Evolutionary conservation across 1,284 basidiomycete genomes (phyloP).

Genomic region (Mycena sp.): DNA sequence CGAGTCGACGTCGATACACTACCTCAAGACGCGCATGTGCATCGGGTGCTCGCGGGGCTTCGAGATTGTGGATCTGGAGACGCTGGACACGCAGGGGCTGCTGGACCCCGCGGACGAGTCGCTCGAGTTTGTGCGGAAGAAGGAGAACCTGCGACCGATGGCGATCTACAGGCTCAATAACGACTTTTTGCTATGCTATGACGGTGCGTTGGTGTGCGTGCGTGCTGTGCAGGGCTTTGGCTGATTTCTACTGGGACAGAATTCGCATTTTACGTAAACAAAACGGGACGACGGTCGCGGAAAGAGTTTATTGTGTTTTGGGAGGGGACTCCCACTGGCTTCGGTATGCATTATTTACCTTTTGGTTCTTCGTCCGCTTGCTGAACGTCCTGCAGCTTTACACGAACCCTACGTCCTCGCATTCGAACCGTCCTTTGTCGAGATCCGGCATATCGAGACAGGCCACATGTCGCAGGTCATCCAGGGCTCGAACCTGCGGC

Average conservation of each 20-base stretch:
- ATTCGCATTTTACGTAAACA: conserved; percentile 99
- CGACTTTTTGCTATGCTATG: conserved; percentile 98
- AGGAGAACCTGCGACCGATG: conserved; percentile 92
- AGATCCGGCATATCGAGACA: conserved; percentile 95
- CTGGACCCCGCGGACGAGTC: conserved; percentile 93
- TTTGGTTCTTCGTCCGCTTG: not conserved
- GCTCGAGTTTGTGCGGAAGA: conserved; percentile 93
- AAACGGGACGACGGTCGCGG: conserved; percentile 92
- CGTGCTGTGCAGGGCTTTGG: not conserved
- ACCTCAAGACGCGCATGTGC: conserved; percentile 97
- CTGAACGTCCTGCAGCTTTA: conserved; percentile 66
- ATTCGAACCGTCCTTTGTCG: conserved; percentile 96
- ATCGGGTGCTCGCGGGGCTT: conserved; percentile 99
- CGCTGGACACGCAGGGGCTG: conserved; percentile 95
- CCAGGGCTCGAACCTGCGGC: conserved; percentile 88
- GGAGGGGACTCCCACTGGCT: conserved; percentile 95
- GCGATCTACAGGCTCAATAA: conserved; percentile 97
- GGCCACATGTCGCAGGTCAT: conserved; percentile 95
- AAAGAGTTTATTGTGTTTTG: conserved; percentile 96
- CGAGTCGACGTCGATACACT: conserved; percentile 96
- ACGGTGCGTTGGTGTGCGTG: conserved; percentile 66
- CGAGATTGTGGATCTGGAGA: conserved; percentile 98
- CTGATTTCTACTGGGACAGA: conserved; percentile 59
- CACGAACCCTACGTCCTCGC: conserved; percentile 98
- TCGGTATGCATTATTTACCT: conserved; percentile 70